These are phyloP conservation scores for Pyrenula aspistea DNA, from an alignment of 495 filamentous ascomycete genomes.

Conservation along the genomic window DNA sequence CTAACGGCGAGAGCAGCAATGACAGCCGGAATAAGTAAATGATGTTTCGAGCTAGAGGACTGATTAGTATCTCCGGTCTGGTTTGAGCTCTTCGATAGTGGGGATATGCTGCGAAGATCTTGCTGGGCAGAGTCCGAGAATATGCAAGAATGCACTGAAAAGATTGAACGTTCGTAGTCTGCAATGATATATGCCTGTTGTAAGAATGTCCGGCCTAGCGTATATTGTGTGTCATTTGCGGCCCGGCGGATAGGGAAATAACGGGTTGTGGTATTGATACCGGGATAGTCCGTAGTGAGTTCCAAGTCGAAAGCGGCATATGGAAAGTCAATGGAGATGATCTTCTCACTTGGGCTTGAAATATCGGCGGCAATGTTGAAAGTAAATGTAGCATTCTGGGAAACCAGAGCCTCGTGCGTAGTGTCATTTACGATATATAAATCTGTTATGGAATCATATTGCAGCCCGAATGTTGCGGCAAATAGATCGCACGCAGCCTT, in stretches of 20 bases:
- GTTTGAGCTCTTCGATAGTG: neutral
- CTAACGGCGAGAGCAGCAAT: neutral
- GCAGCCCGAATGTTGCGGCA: constrained; percentile 37
- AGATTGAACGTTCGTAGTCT: constrained; percentile 13
- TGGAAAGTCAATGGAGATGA: constrained; percentile 36
- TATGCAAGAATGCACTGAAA: constrained; percentile 9
- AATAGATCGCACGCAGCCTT: constrained; percentile 37
- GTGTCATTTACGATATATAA: constrained; percentile 38
- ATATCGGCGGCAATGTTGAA: constrained; percentile 34
- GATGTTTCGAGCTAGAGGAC: neutral
- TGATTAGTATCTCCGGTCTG: neutral
- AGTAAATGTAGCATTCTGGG: constrained; percentile 34
- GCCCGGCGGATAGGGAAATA: constrained; percentile 44
- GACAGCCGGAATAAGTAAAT: neutral
- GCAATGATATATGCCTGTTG: constrained; percentile 35
- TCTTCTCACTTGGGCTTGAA: constrained; percentile 21
- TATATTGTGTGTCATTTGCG: constrained; percentile 37
- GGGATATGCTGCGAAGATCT: neutral
- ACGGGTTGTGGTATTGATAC: constrained; percentile 12
- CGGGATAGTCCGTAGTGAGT: constrained; percentile 22
- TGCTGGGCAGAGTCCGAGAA: constrained; percentile 2
- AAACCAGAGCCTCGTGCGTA: constrained; percentile 24
- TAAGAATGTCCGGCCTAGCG: constrained; percentile 42
- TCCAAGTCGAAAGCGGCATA: constrained; percentile 42
- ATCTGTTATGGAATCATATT: constrained; percentile 25